Evolutionary conservation across 2,329 filamentous ascomycete species (phyloP).

Genomic region (Phaeosphaeria sp.): DNA sequence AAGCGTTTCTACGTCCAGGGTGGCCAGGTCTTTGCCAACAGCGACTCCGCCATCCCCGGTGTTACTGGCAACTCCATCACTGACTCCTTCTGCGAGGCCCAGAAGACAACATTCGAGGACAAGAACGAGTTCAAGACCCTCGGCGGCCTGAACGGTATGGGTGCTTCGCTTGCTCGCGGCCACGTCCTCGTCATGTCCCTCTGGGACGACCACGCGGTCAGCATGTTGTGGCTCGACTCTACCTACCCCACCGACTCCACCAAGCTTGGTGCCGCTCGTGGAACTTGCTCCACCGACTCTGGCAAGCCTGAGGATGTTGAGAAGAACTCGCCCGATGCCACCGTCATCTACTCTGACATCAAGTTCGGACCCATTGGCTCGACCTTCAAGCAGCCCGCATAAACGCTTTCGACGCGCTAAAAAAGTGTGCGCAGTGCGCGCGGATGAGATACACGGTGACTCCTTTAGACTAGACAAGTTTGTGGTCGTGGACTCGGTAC

Average conservation of each 20-base stretch:
- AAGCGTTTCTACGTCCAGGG: conserved; percentile 59
- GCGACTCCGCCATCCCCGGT: conserved; percentile 52
- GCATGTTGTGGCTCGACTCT: conserved; percentile 79
- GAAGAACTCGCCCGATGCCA: conserved; percentile 40
- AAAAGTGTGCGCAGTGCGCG: background rate
- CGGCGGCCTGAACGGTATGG: conserved; percentile 65
- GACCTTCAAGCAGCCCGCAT: conserved; percentile 43
- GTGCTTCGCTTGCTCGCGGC: conserved; percentile 60
- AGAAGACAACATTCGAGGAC: conserved; percentile 64
- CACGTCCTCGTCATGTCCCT: conserved; percentile 71
- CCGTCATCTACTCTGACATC: conserved; percentile 50
- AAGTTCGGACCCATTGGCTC: conserved; percentile 50
- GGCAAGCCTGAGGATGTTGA: conserved; percentile 48
- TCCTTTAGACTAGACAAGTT: background rate
- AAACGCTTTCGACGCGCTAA: conserved; percentile 11
- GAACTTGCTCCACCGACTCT: conserved; percentile 46
- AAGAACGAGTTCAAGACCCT: conserved; percentile 59
- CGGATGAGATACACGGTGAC: background rate
- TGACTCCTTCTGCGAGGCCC: conserved; percentile 62
- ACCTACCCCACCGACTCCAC: conserved; percentile 61
- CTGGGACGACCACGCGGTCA: conserved; percentile 69
- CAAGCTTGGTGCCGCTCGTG: conserved; percentile 44
- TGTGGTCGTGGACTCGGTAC: background rate
- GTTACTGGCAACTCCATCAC: conserved; percentile 63
- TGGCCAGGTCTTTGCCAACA: conserved; percentile 57